Conservation (phyloP, 306 rosid species). For the Dryas alaskensis region DNA sequence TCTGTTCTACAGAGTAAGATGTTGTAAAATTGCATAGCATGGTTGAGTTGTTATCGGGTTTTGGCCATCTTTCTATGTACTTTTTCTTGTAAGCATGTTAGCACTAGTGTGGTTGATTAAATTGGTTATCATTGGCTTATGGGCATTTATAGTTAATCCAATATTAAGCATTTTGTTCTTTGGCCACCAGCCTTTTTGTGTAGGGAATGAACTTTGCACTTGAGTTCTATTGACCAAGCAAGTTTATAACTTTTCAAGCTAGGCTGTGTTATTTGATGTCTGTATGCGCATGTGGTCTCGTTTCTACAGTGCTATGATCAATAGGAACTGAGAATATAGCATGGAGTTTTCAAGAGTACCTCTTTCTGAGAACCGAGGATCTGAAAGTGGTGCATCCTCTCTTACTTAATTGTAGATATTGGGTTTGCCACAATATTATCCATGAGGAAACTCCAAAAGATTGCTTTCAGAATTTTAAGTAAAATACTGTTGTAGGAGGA, state of each 20-base stretch:
- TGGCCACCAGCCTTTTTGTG: constrained; percentile 17
- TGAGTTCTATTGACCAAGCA: constrained; percentile 22
- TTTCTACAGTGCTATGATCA: constrained; percentile 14
- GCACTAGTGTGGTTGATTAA: constrained; percentile 6
- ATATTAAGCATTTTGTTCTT: constrained; percentile 10
- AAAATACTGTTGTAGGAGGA: not conserved
- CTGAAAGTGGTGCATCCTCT: not conserved
- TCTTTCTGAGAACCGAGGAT: not conserved
- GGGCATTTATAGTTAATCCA: constrained; percentile 7
- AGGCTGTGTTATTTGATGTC: constrained; percentile 17
- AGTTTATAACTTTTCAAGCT: constrained; percentile 22
- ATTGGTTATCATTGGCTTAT: constrained; percentile 18
- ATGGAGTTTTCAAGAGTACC: not conserved
- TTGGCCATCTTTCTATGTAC: constrained; percentile 5
- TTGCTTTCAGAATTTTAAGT: constrained; percentile 21
- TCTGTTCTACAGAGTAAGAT: constrained; percentile 51
- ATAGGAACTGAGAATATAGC: not conserved
- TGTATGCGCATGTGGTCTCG: constrained; percentile 15
- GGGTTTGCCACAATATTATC: not conserved
- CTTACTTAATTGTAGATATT: not conserved
- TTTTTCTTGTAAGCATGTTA: constrained; percentile 13
- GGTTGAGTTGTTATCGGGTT: constrained; percentile 20
- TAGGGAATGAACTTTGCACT: constrained; percentile 24
- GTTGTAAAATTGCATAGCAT: constrained; percentile 17
- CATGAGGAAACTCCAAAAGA: constrained; percentile 7